Evolutionary conservation across 1,284 basidiomycete genomes (phyloP).

Genomic region (Fomitopsis schrenkii): DNA sequence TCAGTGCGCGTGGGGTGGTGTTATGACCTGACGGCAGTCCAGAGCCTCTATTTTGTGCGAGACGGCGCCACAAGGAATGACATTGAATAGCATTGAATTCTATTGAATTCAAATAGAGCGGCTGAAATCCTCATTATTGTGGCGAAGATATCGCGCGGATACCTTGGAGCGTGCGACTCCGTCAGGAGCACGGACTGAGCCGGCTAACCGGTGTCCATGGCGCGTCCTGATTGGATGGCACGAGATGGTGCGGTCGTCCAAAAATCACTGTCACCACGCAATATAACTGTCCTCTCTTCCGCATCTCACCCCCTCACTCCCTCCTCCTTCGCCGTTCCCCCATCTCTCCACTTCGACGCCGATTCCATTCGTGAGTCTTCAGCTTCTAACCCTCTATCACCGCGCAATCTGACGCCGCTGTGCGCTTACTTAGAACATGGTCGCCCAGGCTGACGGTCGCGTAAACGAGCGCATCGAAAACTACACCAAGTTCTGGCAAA

Average conservation of each 20-base stretch:
- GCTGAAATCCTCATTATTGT: neutral
- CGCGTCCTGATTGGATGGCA: conserved; percentile 1
- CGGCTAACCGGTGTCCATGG: neutral
- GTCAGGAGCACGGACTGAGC: neutral
- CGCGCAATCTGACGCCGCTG: neutral
- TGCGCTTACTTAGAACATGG: neutral
- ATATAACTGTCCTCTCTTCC: conserved; percentile 1
- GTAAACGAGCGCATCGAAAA: conserved; percentile 81
- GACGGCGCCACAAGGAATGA: neutral
- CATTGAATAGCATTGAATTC: too few relatives aligned
- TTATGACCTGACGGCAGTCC: neutral
- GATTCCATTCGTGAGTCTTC: neutral
- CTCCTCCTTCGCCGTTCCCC: neutral
- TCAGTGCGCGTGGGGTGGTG: neutral
- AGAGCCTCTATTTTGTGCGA: neutral
- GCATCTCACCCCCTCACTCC: neutral
- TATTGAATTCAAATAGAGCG: neutral
- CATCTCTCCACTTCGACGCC: neutral
- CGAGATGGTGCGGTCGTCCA: conserved; percentile 6
- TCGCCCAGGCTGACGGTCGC: conserved; percentile 58
- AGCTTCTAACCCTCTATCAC: too few relatives aligned
- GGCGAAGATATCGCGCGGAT: neutral
- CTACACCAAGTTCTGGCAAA: conserved; percentile 95
- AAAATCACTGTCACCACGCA: neutral
- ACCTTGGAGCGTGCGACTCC: neutral